phyloP scores from a whole-genome alignment of 192 early-diverging fungal species.

The Backusella mclennaniae region DNA sequence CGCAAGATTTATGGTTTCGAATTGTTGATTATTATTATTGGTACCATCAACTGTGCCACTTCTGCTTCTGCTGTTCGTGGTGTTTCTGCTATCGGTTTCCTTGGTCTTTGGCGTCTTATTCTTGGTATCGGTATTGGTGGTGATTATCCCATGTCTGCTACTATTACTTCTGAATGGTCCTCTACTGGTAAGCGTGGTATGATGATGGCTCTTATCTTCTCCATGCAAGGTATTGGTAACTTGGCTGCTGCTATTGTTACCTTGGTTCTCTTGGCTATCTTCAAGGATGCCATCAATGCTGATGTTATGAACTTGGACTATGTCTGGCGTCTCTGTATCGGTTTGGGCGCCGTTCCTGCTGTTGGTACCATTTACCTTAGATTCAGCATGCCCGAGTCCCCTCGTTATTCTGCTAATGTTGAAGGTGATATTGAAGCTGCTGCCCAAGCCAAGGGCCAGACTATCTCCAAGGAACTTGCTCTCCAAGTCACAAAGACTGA shows the following conservation, averaged over 20 bases:
- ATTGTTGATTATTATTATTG: slow-evolving; percentile 86
- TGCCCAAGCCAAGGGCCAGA: slow-evolving; percentile 37
- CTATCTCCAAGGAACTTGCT: neutral
- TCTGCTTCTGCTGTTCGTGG: slow-evolving; percentile 64
- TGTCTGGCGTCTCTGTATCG: slow-evolving; percentile 87
- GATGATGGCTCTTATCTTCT: slow-evolving; percentile 63
- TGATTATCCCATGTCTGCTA: slow-evolving; percentile 89
- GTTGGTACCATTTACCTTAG: slow-evolving; percentile 84
- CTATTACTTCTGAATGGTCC: slow-evolving; percentile 88
- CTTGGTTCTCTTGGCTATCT: slow-evolving; percentile 66
- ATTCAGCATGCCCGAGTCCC: slow-evolving; percentile 88
- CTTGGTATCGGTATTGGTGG: slow-evolving; percentile 92
- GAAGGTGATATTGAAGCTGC: slow-evolving; percentile 43
- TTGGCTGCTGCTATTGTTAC: slow-evolving; percentile 74
- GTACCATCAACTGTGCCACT: slow-evolving; percentile 74
- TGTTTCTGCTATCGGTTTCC: slow-evolving; percentile 64
- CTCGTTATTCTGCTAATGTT: slow-evolving; percentile 73
- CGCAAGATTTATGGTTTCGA: slow-evolving; percentile 83
- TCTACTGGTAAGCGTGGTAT: slow-evolving; percentile 70
- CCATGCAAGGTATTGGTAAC: slow-evolving; percentile 92
- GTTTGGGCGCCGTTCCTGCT: slow-evolving; percentile 79
- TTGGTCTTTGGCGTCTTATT: slow-evolving; percentile 87
- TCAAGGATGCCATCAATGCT: slow-evolving; percentile 62
- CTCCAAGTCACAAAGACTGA: slow-evolving; percentile 30
- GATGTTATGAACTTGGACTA: slow-evolving; percentile 71